Evolutionary conservation across 345 rosid genomes (phyloP), one percentile per base, ranked within the genome.

Genomic region (Corymbia maculata): DNA sequence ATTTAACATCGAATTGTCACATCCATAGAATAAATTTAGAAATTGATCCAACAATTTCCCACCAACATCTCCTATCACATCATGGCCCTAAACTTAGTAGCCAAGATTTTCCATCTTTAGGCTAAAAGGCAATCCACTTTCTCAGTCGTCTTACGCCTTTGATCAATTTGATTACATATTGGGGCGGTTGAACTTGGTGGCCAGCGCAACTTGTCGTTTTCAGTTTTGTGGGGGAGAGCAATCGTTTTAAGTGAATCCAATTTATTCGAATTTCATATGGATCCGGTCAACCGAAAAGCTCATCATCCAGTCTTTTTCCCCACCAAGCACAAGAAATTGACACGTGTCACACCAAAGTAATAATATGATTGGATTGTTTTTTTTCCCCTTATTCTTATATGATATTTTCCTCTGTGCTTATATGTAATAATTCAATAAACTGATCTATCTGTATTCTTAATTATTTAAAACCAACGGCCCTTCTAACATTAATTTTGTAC

Each of bases 1-100:
- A 1, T 21, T 53, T 21, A 8, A 0, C 21, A 55, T 55, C 19
- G 0, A 22, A 53, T 53, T 8, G 0, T 36, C 42, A 55, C 0
- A 21, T 55, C 22, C 8, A 1, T 21, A 55, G 3, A 55, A 55
- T 21, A 21, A 21, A 55, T 55, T 8, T 21, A 55, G n/a, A 11
- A 21, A 4, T 55, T 55, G 26, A 7, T 21, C 21, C 24, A 10
- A 21, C 61, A 55, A 55, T 8, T 55, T 55, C 16, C 12, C 61
- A 53, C 59, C 59, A 55, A 19, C 9, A 55, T 55, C n/a, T 11
- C 30, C 66, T 59, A 59, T 59, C 66, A 11, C 68, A 59, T 59
- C 30, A 2, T 59, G 30, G 14, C 68, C 68, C 66, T 13, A 59
- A 59, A 59, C 68, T 59, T 59, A 59, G 68, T 24, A 10, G 68